A percentile compares a stretch with the other conserved stretches of the same genome.
These are phyloP conservation scores for Taphrina communis DNA, from an alignment of 1,139 yeast genomes.

Conservation along the genomic window DNA sequence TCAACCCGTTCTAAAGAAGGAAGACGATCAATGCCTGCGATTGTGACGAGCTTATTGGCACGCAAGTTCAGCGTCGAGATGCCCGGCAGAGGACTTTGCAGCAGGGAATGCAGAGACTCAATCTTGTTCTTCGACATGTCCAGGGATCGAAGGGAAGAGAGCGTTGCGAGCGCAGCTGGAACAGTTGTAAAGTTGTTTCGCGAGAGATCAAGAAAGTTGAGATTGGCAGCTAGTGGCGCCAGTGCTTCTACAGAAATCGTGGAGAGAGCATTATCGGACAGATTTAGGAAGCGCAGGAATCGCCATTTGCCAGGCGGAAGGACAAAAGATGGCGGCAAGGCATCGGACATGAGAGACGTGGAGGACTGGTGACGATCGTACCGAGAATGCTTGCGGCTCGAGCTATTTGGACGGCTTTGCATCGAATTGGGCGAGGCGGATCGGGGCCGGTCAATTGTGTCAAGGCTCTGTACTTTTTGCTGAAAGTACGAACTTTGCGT, in stretches of 20 bases:
- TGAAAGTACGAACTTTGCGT: conserved; percentile 1
- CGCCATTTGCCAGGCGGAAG: conserved; percentile 61
- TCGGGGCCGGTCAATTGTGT: conserved; percentile 18
- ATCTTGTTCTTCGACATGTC: conserved; percentile 65
- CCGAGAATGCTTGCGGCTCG: conserved; percentile 6
- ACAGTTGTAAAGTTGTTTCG: conserved; percentile 59
- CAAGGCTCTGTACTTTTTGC: not conserved
- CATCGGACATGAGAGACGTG: not conserved
- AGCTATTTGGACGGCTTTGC: not conserved
- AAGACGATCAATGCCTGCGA: conserved; percentile 61
- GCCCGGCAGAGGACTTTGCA: conserved; percentile 51
- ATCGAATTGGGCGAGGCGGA: conserved; percentile 30
- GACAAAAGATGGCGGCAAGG: conserved; percentile 35
- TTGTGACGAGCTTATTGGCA: conserved; percentile 58
- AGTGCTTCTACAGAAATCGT: conserved; percentile 58
- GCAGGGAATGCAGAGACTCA: conserved; percentile 48
- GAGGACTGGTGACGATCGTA: conserved; percentile 28
- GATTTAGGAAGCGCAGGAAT: conserved; percentile 62
- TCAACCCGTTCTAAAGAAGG: conserved; percentile 61
- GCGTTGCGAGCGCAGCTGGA: conserved; percentile 62
- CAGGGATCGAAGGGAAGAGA: conserved; percentile 60
- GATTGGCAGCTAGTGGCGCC: conserved; percentile 56
- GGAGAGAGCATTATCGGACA: conserved; percentile 62
- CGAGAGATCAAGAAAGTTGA: conserved; percentile 65
- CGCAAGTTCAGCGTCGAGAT: conserved; percentile 62